Base-by-base conservation (phyloP, 2,329 filamentous ascomycete species). In the Metarhizium humberi region DNA sequence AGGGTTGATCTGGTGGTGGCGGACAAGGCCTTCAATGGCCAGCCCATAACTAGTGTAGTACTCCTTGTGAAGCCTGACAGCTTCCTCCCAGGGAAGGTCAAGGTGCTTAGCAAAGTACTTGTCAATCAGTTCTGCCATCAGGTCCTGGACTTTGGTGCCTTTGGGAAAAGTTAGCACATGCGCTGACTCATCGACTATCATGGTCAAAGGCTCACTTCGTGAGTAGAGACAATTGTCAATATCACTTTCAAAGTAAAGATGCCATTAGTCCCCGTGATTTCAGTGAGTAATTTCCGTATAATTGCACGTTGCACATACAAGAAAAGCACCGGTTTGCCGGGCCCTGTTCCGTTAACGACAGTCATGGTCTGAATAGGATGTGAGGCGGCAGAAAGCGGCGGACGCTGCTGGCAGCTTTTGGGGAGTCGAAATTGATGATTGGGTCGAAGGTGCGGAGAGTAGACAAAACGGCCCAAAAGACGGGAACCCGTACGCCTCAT, bases 161-260 rank as follows among this genome's bases (percentile, higher is more conserved):
- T 29, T 58, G 10, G 42, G 10, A 20, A 6, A 20, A 34, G 36
- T 59, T 50, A 59, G 58, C 48, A 25, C 32, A n/a, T n/a, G 7
- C 14, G 42, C 30, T 52, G 46, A 51, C 40, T 45, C 51, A 52
- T 51, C n/a, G 52, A 20, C 20, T 30, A 2, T 16, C 7, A 5
- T 40, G 4, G 18, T 3, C 38, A 14, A 48, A 68, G 10, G 11
- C 80, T 71, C 67, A 91, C 89, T 92, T 72, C 87, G 91, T 0
- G 92, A 85, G 66, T 96, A 97, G 55, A 97, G 82, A 73, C 95
- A 99, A 68, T 99, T 99, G 78, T 99, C 94, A 67, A 99, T 97
- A 69, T 99, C 94, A 67, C 96, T 97, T 71, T 82, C 18, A 16
- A 50, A 45, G 16, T 8, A 20, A 45, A 45, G 13, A 16, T 40